Evolutionary conservation across 1,284 basidiomycete genomes (phyloP), one percentile per base, ranked within the genome.

Genomic region (Ustilago trichophora): DNA sequence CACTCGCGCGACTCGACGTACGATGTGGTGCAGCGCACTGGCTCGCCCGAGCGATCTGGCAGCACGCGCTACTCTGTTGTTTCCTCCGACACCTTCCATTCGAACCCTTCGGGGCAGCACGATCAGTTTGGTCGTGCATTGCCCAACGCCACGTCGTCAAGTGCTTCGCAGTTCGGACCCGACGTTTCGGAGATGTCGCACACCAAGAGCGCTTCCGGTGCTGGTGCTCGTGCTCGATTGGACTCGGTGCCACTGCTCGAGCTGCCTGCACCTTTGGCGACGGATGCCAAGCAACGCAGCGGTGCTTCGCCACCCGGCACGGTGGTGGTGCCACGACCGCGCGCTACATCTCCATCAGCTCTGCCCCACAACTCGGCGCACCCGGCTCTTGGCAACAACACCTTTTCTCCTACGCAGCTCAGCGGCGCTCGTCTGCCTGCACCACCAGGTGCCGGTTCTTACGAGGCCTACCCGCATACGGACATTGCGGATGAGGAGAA

Each of bases 1-100:
- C 87, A 89, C 69, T 92, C 91, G 15, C 86, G 90, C 64, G 93
- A 96, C 79, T 93, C 91, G 29, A 78, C 79, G 67, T 87, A 87
- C 76, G 89, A 91, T 48, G 67, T 67, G 2, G 59, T 67, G 57
- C 45, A 72, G 35, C 66, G 76, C 33, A 49, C 59, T 18, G 70
- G 60, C 12, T 73, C 73, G 25, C 75, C 77, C 16, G 77, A 80
- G n/a, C 47, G 71, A n/a, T 58, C 64, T 4, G 77, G 69, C 26
- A 72, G 60, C 54, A 78, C 69, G 12, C 67, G 75, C 22, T 75
- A 73, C 59, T 71, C 68, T 35, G 53, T 77, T 10, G 68, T 75
- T 40, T 76, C 71, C 12, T 69, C 69, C 19, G 69, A 76, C 37
- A 72, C 72, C 10, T 69, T 64, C 69, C 57, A 73, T 53, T 77